A percentile compares a stretch with the other conserved stretches of the same genome.
Evolutionary conservation across 1,284 basidiomycete genomes (phyloP).

Genomic region (Ganoderma meredithae): DNA sequence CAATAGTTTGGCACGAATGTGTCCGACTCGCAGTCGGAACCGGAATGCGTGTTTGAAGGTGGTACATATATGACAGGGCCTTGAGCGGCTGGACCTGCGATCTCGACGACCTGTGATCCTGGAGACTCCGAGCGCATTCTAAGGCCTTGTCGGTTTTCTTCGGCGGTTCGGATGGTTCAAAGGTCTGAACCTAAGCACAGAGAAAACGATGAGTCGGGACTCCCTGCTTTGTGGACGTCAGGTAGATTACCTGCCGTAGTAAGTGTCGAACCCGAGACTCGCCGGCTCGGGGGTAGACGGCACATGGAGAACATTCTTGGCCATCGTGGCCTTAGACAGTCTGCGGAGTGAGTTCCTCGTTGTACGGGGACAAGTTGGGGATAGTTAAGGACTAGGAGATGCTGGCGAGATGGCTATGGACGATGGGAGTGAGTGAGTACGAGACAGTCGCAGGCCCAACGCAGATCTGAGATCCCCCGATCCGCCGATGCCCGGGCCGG

Average conservation of each 20-base stretch:
- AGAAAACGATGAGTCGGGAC: not conserved
- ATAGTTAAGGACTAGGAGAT: too few species aligned
- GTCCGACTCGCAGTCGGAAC: conserved; percentile 9
- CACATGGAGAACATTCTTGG: not conserved
- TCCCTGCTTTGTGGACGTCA: not conserved
- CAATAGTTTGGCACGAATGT: conserved; percentile 13
- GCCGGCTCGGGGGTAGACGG: conserved; percentile 11
- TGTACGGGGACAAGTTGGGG: not conserved
- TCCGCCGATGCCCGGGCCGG: not conserved
- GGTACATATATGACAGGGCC: not conserved
- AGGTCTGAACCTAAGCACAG: not conserved
- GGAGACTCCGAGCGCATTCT: not conserved
- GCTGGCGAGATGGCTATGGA: too few species aligned
- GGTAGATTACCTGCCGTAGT: not conserved
- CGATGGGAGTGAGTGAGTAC: too few species aligned
- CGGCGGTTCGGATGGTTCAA: not conserved
- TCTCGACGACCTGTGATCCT: conserved; percentile 4
- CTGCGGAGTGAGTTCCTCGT: not conserved
- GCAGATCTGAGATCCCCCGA: too few species aligned
- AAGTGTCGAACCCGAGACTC: conserved; percentile 8
- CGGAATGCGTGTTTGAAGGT: not conserved
- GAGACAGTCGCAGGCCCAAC: too few species aligned
- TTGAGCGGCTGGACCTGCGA: conserved; percentile 11
- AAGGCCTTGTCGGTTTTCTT: not conserved
- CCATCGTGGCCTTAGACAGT: not conserved